Percentiles rank a stretch among this genome's conserved stretches.
These are phyloP conservation scores for Vishniacozyma victoriae DNA, from an alignment of 768 basidiomycete species.

Conservation along the genomic window DNA sequence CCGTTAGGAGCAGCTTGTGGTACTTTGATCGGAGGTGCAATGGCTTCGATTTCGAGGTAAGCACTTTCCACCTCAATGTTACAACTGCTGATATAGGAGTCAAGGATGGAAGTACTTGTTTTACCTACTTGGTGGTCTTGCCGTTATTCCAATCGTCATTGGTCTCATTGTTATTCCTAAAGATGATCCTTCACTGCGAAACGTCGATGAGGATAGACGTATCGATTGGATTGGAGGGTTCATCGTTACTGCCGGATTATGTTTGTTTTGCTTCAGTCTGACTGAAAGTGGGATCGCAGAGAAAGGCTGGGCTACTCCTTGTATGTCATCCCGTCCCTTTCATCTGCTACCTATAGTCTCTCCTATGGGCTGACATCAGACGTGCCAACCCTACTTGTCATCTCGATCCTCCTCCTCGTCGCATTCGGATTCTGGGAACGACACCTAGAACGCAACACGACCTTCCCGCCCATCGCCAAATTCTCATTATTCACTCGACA, in stretches of 20 bases:
- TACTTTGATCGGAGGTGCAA: slow-evolving; percentile 59
- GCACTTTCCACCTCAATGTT: too few species aligned
- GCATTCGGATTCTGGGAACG: slow-evolving; percentile 62
- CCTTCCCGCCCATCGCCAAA: slow-evolving; percentile 24
- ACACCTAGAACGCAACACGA: slow-evolving; percentile 51
- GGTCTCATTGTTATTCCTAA: slow-evolving; percentile 58
- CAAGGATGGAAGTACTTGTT: slow-evolving; percentile 53
- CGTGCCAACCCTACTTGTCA: slow-evolving; percentile 60
- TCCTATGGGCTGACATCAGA: too few species aligned
- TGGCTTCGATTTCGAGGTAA: too few species aligned
- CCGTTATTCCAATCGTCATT: slow-evolving; percentile 54
- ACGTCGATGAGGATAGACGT: slow-evolving; percentile 43
- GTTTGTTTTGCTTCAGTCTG: slow-evolving; percentile 65
- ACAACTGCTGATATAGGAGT: slow-evolving; percentile 1
- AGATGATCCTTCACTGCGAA: slow-evolving; percentile 48
- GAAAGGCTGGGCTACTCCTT: slow-evolving; percentile 57
- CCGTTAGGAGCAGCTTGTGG: slow-evolving; percentile 72
- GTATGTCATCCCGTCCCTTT: slow-evolving; percentile 48
- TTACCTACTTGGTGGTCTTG: slow-evolving; percentile 59
- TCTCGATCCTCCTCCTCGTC: slow-evolving; percentile 58
- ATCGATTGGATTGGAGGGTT: slow-evolving; percentile 71
- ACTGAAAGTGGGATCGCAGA: slow-evolving; percentile 59
- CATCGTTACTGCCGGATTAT: slow-evolving; percentile 59
- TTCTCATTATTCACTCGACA: slow-evolving; percentile 21
- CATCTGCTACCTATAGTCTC: too few species aligned